Evolutionary conservation across 345 rosid genomes (phyloP).

Genomic region (Lepidium africanum): DNA sequence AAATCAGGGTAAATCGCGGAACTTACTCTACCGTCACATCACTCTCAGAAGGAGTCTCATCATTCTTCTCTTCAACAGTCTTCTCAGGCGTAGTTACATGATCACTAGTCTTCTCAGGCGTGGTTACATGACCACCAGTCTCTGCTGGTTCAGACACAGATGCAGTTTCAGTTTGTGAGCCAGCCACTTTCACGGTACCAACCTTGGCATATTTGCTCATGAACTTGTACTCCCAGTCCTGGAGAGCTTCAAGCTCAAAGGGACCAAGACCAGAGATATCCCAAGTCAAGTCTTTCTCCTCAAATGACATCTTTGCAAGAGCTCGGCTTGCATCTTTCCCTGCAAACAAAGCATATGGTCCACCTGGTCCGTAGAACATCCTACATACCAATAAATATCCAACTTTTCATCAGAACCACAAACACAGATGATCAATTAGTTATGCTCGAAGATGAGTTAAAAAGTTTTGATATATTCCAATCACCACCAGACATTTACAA

Average conservation of each 20-base stretch:
- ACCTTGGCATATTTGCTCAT: conserved; percentile 94
- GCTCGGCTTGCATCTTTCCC: conserved; percentile 98
- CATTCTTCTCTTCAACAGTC: not conserved
- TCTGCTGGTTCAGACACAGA: conserved; percentile 35
- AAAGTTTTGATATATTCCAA: not conserved
- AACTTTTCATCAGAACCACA: not conserved
- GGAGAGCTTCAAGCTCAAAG: conserved; percentile 89
- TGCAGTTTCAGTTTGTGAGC: conserved; percentile 41
- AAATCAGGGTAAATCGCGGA: not conserved
- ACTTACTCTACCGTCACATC: conserved; percentile 15
- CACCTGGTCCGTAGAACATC: conserved; percentile 99
- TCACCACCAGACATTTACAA: not conserved
- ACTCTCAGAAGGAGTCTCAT: conserved; percentile 6
- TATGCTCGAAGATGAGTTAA: not conserved
- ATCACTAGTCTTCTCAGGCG: not conserved
- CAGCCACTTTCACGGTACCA: conserved; percentile 55
- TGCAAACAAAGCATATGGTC: conserved; percentile 93
- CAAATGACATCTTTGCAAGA: conserved; percentile 99
- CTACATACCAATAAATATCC: conserved; percentile 33
- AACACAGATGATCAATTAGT: not conserved
- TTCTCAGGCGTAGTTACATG: conserved; percentile 4
- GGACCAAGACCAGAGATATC: conserved; percentile 96
- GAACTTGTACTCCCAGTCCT: conserved; percentile 99
- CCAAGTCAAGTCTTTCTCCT: conserved; percentile 81
- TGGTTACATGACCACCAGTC: conserved; percentile 25